Evolutionary conservation across 768 basidiomycete species (phyloP), one percentile per base, ranked within the genome.

Genomic region (Lanmaoa pseudosensibilis): DNA sequence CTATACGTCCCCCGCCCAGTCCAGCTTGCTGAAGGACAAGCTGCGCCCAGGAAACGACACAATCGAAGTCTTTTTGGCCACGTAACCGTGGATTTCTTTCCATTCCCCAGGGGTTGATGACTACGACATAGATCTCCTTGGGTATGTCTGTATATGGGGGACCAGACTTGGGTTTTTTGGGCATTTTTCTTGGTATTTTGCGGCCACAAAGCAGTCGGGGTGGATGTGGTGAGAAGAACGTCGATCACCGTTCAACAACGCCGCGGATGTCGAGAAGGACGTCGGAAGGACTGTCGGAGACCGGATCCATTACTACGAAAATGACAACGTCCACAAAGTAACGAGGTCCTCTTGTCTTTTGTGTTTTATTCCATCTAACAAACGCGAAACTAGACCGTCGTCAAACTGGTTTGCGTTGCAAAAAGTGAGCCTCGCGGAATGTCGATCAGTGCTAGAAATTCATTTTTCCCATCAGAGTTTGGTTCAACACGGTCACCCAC

Each of bases 321-420:
- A 63, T 62, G 60, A 38, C 61, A 44, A 36, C 21, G n/a, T 36
- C 47, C 23, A 50, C 54, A 56, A 54, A 50, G 63, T 59, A 65
- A 57, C 43, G 47, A 64, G 21, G 16, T 54, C 43, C 21, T 23
- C 45, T 46, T 40, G 27, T 54, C 23, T 12, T 43, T 54, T 16
- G 12, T 25, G 18, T 34, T n/a, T 46, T 10, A 5, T 38, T 37
- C 39, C 46, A 30, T 50, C 52, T 50, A 33, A 69, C 58, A 50
- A 43, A 47, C 33, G 1, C 21, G 12, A 15, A 37, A 27, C 6
- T 30, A 56, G 53, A 11, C 74, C 83, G 2, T 85, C 84, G 12
- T 79, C 82, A 21, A 67, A 86, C 65, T 86, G 86, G 86, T 63
- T 82, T 16, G 75, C 79, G 1, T 65, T 86, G 43, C 76, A 80